phyloP scores from a whole-genome alignment of 2,329 filamentous ascomycete genomes.

The Trichoderma lentiforme region DNA sequence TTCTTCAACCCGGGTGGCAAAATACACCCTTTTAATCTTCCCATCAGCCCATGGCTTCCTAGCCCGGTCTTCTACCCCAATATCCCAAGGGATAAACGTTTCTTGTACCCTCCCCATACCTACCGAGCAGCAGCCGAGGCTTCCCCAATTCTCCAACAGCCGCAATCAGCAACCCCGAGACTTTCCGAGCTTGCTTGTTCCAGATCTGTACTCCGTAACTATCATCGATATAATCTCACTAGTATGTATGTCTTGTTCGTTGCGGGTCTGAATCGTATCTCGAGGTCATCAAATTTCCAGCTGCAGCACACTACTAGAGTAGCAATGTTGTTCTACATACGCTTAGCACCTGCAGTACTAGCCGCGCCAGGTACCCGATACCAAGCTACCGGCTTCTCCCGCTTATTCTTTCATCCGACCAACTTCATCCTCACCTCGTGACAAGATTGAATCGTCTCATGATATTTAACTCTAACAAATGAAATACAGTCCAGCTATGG shows the following conservation, averaged over 20 bases:
- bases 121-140: not conserved
- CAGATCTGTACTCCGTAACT: not conserved
- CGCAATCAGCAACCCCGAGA: slow-evolving; percentile 5
- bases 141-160: not conserved
- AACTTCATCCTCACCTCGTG: not conserved
- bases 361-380: not conserved
- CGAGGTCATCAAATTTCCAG: not conserved
- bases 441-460: slow-evolving; percentile 3
- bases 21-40: not conserved
- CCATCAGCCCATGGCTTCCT: not conserved
- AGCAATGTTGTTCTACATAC: not conserved
- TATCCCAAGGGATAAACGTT: not conserved
- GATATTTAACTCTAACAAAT: slow-evolving; percentile 16
- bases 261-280: not conserved
- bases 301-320: not conserved
- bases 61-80: not conserved
- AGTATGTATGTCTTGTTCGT: not conserved
- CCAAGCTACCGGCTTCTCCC: not conserved
- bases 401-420: slow-evolving; percentile 16
- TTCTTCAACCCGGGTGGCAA: not conserved
- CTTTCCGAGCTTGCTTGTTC: slow-evolving; percentile 8
- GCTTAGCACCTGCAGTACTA: not conserved
- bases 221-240: not conserved
- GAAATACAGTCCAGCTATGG: slow-evolving; percentile 19
- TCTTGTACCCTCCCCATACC: not conserved